These are phyloP conservation scores for Hyphopichia buzzinii DNA, from an alignment of 1,139 yeast species.

Conservation along the genomic window DNA sequence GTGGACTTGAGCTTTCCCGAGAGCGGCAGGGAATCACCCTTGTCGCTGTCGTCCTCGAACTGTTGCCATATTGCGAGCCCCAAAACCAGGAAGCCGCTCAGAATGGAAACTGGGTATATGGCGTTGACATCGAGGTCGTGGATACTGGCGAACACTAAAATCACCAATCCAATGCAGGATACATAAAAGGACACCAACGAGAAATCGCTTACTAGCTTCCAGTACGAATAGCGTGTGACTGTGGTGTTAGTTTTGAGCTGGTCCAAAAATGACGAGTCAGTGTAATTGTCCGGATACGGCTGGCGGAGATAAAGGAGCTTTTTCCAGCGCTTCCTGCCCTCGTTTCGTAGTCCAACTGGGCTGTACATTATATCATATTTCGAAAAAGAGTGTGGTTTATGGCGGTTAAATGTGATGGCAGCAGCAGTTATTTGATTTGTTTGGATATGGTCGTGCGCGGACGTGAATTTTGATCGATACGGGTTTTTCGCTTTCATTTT, in stretches of 20 bases:
- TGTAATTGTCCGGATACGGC: constrained; percentile 89
- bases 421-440: too few species aligned
- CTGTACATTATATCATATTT: too few species aligned
- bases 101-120: constrained; percentile 28
- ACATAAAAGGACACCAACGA: constrained; percentile 66
- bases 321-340: constrained; percentile 50
- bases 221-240: constrained; percentile 64
- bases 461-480: too few species aligned
- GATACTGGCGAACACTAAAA: constrained; percentile 59
- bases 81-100: constrained; percentile 21
- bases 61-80: constrained; percentile 23
- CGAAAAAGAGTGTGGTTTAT: too few species aligned
- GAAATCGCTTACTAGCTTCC: constrained; percentile 65
- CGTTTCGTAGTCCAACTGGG: background rate
- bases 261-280: constrained; percentile 74
- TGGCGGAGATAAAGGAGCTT: constrained; percentile 86
- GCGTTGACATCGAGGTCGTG: constrained; percentile 49
- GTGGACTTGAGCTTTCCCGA: constrained; percentile 55
- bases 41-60: constrained; percentile 3
- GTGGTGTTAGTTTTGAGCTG: constrained; percentile 77
- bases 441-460: too few species aligned
- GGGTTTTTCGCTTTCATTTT: too few species aligned
- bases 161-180: constrained; percentile 58
- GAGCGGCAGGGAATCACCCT: background rate
- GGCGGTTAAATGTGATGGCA: too few species aligned